phyloP scores from a whole-genome alignment of 768 basidiomycete species.

The Tylopilus cervinicoccineus region DNA sequence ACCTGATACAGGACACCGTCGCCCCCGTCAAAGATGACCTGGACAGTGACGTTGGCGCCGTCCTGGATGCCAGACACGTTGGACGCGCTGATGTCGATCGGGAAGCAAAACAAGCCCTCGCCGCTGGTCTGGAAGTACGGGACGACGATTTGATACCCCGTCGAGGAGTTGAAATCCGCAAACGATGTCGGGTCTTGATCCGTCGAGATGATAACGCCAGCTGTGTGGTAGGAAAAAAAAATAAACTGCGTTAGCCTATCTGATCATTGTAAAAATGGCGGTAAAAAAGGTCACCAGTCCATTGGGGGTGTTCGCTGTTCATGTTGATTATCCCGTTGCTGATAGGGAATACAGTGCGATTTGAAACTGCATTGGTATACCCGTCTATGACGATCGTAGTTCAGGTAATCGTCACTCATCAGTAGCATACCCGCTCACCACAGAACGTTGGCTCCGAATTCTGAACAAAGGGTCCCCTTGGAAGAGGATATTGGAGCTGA shows the following conservation, averaged over 20 bases:
- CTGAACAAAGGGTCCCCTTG: constrained; percentile 67
- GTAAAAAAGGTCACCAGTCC: constrained; percentile 42
- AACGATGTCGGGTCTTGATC: constrained; percentile 58
- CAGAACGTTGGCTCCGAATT: constrained; percentile 60
- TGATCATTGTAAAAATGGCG: neutral
- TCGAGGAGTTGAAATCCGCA: constrained; percentile 50
- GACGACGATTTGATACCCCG: constrained; percentile 35
- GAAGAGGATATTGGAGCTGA: constrained; percentile 69
- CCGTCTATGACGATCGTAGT: constrained; percentile 46
- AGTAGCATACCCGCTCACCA: constrained; percentile 40
- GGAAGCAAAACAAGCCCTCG: constrained; percentile 64
- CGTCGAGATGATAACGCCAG: constrained; percentile 53
- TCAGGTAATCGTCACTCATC: neutral
- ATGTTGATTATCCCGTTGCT: constrained; percentile 55
- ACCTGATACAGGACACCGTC: constrained; percentile 74
- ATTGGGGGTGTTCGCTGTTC: constrained; percentile 61
- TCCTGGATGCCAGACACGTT: constrained; percentile 48
- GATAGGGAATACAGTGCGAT: constrained; percentile 69
- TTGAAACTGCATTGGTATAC: constrained; percentile 46
- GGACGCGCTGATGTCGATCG: constrained; percentile 53
- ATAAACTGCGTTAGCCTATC: neutral
- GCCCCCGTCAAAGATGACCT: constrained; percentile 64
- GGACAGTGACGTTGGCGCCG: constrained; percentile 72
- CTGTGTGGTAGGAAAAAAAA: constrained; percentile 30
- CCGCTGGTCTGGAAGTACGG: constrained; percentile 48